Evolutionary conservation across 768 basidiomycete genomes (phyloP).

Genomic region (Rhodotorula toruloides): DNA sequence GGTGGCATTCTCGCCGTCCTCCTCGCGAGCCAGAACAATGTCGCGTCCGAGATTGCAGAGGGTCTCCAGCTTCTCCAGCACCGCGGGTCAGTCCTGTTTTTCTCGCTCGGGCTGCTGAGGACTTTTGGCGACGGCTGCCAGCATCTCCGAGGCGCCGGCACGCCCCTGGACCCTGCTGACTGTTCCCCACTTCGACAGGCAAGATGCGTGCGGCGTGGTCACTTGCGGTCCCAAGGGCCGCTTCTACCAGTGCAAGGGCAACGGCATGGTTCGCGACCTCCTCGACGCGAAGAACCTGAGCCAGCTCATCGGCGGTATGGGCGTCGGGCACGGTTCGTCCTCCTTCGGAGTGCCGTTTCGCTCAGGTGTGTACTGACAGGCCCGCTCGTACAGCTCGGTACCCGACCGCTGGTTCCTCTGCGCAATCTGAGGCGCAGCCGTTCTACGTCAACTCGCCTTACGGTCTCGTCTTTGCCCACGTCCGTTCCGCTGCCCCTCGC

Average conservation of each 20-base stretch:
- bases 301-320: slow-evolving; percentile 86
- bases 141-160: too few species aligned
- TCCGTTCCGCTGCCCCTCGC: slow-evolving; percentile 49
- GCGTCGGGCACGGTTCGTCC: slow-evolving; percentile 83
- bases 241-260: slow-evolving; percentile 96
- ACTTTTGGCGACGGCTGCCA: too few species aligned
- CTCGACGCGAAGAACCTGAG: slow-evolving; percentile 66
- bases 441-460: slow-evolving; percentile 99
- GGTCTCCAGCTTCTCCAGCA: slow-evolving; percentile 94
- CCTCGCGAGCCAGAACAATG: slow-evolving; percentile 33
- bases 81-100: slow-evolving; percentile 55
- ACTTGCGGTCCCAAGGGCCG: slow-evolving; percentile 93
- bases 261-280: slow-evolving; percentile 98
- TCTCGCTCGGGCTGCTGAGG: too few species aligned
- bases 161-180: too few species aligned
- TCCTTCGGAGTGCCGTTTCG: neutral
- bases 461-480: slow-evolving; percentile 96
- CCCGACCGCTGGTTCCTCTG: slow-evolving; percentile 94
- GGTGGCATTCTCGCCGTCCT: slow-evolving; percentile 43
- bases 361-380: too few species aligned
- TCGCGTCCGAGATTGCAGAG: slow-evolving; percentile 52
- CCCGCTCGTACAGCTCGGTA: slow-evolving; percentile 89
- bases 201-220: slow-evolving; percentile 95
- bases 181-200: too few species aligned
- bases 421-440: slow-evolving; percentile 94